Conservation (phyloP, 2,329 filamentous ascomycete genomes). For the Exophiala bonariae region DNA sequence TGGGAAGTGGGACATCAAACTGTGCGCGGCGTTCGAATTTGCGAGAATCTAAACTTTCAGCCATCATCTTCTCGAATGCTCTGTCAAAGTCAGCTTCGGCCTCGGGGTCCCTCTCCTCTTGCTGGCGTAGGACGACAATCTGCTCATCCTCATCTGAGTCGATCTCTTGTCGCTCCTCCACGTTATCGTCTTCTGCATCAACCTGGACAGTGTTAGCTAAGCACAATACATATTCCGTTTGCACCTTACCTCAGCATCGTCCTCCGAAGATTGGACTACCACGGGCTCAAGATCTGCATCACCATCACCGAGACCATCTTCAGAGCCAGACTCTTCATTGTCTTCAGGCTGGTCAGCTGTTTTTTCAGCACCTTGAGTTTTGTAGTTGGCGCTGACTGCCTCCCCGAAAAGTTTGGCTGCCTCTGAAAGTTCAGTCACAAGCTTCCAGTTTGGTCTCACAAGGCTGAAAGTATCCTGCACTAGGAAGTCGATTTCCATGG, state of each 20-base stretch:
- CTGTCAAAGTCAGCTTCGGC: slow-evolving; percentile 96
- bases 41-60: slow-evolving; percentile 90
- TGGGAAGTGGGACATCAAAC: slow-evolving; percentile 96
- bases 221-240: slow-evolving; percentile 1
- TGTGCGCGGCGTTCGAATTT: slow-evolving; percentile 93
- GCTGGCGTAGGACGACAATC: slow-evolving; percentile 86
- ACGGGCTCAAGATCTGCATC: slow-evolving; percentile 58
- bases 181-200: slow-evolving; percentile 36
- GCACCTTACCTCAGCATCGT: slow-evolving; percentile 46
- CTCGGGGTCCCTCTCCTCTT: slow-evolving; percentile 88
- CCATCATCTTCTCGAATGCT: slow-evolving; percentile 97
- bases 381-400: slow-evolving; percentile 87
- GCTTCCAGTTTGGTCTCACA: slow-evolving; percentile 88
- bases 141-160: slow-evolving; percentile 75
- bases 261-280: slow-evolving; percentile 43
- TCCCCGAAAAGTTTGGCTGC: slow-evolving; percentile 81
- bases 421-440: slow-evolving; percentile 77
- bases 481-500: slow-evolving; percentile 97
- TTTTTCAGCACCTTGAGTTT: slow-evolving; percentile 71
- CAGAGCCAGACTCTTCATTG: slow-evolving; percentile 69
- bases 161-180: slow-evolving; percentile 42
- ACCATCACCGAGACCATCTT: slow-evolving; percentile 71
- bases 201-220: slow-evolving; percentile 33
- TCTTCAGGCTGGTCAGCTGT: slow-evolving; percentile 69
- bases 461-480: slow-evolving; percentile 87